Evolutionary conservation across 768 basidiomycete species (phyloP).

Genomic region (Termitomyces sp.): DNA sequence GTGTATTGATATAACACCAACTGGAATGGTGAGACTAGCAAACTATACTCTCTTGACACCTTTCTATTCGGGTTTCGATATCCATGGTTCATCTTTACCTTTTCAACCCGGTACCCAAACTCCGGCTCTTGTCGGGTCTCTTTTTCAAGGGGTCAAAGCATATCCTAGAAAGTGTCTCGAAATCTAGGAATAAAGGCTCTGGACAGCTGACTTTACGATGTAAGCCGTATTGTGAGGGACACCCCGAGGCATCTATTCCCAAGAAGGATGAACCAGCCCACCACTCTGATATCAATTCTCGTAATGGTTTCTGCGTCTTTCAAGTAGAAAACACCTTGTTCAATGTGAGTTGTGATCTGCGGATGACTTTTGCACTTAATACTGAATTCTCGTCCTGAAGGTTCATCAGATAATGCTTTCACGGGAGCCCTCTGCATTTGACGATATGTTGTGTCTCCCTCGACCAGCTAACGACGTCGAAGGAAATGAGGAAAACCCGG

Average conservation of each 20-base stretch:
- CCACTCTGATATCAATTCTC: slow-evolving; percentile 25
- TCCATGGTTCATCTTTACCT: slow-evolving; percentile 34
- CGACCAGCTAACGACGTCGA: slow-evolving; percentile 18
- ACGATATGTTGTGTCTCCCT: slow-evolving; percentile 36
- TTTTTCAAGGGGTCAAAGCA: slow-evolving; percentile 29
- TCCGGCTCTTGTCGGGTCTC: slow-evolving; percentile 26
- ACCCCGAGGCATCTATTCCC: slow-evolving; percentile 1
- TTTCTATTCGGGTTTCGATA: slow-evolving; percentile 7
- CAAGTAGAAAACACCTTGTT: slow-evolving; percentile 57
- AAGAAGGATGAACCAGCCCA: slow-evolving; percentile 15
- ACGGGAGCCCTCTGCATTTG: slow-evolving; percentile 37
- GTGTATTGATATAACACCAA: slow-evolving; percentile 17
- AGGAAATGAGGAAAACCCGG: slow-evolving; percentile 26
- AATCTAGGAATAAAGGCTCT: slow-evolving; percentile 7
- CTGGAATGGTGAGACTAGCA: slow-evolving; percentile 4
- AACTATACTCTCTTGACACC: slow-evolving; percentile 12
- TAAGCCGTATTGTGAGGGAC: slow-evolving; percentile 6
- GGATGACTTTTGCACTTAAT: neutral
- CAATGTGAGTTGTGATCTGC: slow-evolving; percentile 38
- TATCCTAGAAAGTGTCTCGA: slow-evolving; percentile 14
- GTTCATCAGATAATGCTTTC: slow-evolving; percentile 39
- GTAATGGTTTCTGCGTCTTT: slow-evolving; percentile 55
- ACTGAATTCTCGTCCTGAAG: slow-evolving; percentile 17
- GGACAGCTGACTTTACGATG: slow-evolving; percentile 13
- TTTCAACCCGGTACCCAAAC: slow-evolving; percentile 31